Evolutionary conservation across 345 rosid genomes (phyloP), one percentile per base, ranked within the genome.

Genomic region (Clausena lansium): DNA sequence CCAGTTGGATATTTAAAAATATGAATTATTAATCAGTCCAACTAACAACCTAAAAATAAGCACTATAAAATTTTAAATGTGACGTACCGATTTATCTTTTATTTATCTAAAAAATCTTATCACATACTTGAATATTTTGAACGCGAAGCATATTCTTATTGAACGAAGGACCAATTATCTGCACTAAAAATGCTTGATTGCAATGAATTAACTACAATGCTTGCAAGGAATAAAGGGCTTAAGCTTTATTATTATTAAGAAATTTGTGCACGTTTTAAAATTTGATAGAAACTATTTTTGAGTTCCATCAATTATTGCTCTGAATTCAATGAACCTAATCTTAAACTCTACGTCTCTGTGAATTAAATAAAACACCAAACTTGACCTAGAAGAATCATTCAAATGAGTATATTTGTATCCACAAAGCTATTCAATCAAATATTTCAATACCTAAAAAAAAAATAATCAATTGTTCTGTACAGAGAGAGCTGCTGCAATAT

Each of bases 351-450:
- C 72, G 79, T 54, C 55, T 67, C 35, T 58, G 11, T 0, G 2
- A 45, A 69, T 57, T 65, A 32, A 15, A 54, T 32, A 7, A 39
- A 58, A 25, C 15, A 19, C n/a, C 74, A 39, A 76, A 67, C 9
- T 35, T 66, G 63, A 74, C 41, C 22, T 15, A 57, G 59, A 76
- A 57, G 79, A 76, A 76, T 55, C 66, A 67, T 77, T 76, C 74
- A 68, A 77, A 77, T 54, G 28, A 27, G 7, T 54, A 74, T 45
- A 36, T 73, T 73, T 74, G 52, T 32, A 50, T 7, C 20, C 6
- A 47, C 14, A 32, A 50, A 9, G n/a, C 54, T 15, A 28, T 38
- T 77, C 57, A 32, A 68, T 54, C 74, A 76, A 67, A 67, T 47
- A 55, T 27, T 68, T 67, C 35, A 68, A 19, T 67, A 28, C 39